Conservation (phyloP, 148 eudicot species). For the Nyssa sinensis region DNA sequence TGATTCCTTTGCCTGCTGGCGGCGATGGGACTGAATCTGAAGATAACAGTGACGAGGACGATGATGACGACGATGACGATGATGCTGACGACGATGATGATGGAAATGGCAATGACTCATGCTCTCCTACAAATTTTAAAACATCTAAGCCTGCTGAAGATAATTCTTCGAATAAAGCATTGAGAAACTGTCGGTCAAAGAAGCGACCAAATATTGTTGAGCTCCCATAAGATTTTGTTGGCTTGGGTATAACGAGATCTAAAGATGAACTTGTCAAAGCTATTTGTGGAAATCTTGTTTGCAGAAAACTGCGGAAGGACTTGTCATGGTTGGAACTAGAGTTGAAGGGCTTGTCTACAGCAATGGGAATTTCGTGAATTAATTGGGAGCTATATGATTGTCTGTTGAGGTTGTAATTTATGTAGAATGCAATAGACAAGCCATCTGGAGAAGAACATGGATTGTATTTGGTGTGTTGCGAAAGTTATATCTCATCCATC, state of each 20-base stretch:
- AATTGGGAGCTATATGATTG: neutral
- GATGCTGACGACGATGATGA: slow-evolving; percentile 13
- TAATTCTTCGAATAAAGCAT: slow-evolving; percentile 20
- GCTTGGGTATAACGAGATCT: too few species aligned
- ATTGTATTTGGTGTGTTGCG: too few species aligned
- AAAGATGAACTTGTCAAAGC: neutral
- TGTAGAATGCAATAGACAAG: neutral
- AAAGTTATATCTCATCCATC: too few species aligned
- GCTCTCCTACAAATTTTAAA: slow-evolving; percentile 22
- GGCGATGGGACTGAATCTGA: slow-evolving; percentile 44
- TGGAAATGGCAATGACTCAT: neutral
- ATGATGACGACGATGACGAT: slow-evolving; percentile 25
- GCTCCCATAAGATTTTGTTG: slow-evolving; percentile 37
- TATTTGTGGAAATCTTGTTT: neutral
- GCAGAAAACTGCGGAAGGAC: neutral
- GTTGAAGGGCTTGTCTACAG: neutral
- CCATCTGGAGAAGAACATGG: too few species aligned
- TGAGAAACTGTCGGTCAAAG: slow-evolving; percentile 28
- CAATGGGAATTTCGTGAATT: neutral
- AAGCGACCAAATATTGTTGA: slow-evolving; percentile 72
- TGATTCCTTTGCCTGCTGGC: slow-evolving; percentile 30
- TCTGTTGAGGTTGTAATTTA: neutral
- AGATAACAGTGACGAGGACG: slow-evolving; percentile 42
- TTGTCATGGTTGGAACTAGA: neutral
- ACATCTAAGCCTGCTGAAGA: slow-evolving; percentile 21